phyloP scores from a whole-genome alignment of 495 filamentous ascomycete species.

The Trichoderma virens region DNA sequence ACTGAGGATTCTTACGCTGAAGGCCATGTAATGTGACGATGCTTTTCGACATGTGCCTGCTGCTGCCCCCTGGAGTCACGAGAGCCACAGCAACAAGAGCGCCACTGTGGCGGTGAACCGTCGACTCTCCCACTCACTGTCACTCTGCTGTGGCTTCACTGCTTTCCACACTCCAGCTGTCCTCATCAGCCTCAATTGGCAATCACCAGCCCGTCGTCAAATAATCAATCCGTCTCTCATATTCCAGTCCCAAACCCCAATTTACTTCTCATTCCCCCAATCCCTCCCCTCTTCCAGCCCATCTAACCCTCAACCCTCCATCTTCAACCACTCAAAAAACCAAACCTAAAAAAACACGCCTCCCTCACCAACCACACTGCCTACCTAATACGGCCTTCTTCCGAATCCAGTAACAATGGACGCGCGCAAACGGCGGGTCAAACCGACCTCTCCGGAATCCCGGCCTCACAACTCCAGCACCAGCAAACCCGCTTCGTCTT shows the following conservation, averaged over 20 bases:
- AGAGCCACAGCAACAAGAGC: not conserved
- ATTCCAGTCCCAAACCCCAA: no score
- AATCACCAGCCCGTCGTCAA: no score
- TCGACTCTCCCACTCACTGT: no score
- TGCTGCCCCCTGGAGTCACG: not conserved
- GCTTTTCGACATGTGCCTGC: not conserved
- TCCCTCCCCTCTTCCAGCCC: no score
- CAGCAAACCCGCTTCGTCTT: not conserved
- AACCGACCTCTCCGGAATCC: not conserved
- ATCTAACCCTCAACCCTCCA: no score
- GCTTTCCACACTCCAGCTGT: not conserved
- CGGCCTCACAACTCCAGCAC: not conserved
- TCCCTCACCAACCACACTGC: no score
- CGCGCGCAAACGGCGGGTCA: not conserved
- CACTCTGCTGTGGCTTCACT: no score
- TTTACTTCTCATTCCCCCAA: no score
- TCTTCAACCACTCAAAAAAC: no score
- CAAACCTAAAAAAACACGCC: no score
- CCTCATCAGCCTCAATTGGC: no score
- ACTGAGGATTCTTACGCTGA: not conserved
- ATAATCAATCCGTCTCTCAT: no score
- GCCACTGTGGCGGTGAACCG: slow-evolving; percentile 2
- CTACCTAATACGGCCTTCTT: not conserved
- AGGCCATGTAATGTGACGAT: not conserved
- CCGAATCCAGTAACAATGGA: not conserved